phyloP scores from a whole-genome alignment of 805 yeast species.

The Crinitomyces ghanaensis region DNA sequence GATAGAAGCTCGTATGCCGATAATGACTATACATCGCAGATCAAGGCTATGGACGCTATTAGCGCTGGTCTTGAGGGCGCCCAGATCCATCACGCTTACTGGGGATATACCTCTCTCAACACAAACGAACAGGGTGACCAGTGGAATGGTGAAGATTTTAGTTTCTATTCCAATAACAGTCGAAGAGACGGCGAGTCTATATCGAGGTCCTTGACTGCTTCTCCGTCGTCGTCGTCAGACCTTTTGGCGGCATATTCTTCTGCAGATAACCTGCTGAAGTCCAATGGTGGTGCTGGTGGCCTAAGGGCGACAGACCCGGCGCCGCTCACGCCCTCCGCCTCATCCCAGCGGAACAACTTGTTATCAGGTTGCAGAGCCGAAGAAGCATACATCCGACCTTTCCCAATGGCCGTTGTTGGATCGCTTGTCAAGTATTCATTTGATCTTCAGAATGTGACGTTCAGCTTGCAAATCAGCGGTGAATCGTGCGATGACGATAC shows the following conservation, averaged over 20 bases:
- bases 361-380: constrained; percentile 62
- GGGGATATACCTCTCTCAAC: constrained; percentile 74
- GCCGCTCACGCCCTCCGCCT: too few species aligned
- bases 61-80: constrained; percentile 67
- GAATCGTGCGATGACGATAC: constrained; percentile 17
- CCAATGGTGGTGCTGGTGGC: constrained; percentile 17
- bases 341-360: too few species aligned
- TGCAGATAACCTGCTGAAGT: too few species aligned
- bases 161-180: constrained; percentile 53
- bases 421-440: constrained; percentile 43
- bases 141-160: constrained; percentile 92
- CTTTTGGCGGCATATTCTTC: too few species aligned
- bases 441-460: constrained; percentile 38
- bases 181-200: constrained; percentile 3
- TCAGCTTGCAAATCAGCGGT: constrained; percentile 35
- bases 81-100: constrained; percentile 61
- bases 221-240: too few species aligned
- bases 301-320: too few species aligned
- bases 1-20: constrained; percentile 53
- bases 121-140: constrained; percentile 78
- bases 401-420: constrained; percentile 56
- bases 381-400: constrained; percentile 70
- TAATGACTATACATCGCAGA: constrained; percentile 65
- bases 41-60: constrained; percentile 73
- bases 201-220: too few species aligned